phyloP scores from a whole-genome alignment of 225 moss, liverwort and hornwort species.

The Pseudoscleropodium purum region DNA sequence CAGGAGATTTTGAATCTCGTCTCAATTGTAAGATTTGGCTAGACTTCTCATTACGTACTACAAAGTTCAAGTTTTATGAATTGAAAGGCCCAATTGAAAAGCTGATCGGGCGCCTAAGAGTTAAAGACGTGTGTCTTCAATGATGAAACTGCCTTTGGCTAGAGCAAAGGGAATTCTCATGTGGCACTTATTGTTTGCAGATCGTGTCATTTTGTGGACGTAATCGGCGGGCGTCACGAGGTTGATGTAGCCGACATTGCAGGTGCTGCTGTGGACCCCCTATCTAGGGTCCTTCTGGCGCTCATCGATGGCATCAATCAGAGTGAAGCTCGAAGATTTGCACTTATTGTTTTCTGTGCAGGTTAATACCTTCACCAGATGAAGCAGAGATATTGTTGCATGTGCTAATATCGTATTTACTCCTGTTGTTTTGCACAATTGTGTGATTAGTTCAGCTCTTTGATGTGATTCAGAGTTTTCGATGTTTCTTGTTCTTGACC shows the following conservation, averaged over 20 bases:
- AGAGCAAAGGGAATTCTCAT: background rate
- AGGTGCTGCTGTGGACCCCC: conserved; percentile 68
- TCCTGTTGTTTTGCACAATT: background rate
- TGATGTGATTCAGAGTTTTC: background rate
- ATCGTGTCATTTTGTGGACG: conserved; percentile 79
- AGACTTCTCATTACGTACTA: background rate
- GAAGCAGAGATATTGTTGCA: background rate
- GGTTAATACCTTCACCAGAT: conserved; percentile 13
- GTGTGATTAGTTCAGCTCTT: background rate
- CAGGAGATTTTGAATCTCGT: background rate
- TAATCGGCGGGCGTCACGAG: conserved; percentile 57
- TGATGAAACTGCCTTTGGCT: background rate
- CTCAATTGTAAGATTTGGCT: background rate
- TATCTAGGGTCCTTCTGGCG: conserved; percentile 58
- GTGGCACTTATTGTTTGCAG: conserved; percentile 27
- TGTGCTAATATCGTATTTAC: background rate
- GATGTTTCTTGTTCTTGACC: background rate
- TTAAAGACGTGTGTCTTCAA: background rate
- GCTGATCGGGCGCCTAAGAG: background rate
- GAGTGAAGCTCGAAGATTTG: conserved; percentile 66
- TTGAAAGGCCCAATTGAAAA: background rate
- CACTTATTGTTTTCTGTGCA: conserved; percentile 81
- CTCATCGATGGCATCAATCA: conserved; percentile 85
- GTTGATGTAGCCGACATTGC: conserved; percentile 56
- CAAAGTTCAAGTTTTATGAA: background rate